Percentiles rank a stretch among this genome's conserved stretches.
Evolutionary conservation across 257 asterid species (phyloP).

Genomic region (Thymus quinquecostatus): DNA sequence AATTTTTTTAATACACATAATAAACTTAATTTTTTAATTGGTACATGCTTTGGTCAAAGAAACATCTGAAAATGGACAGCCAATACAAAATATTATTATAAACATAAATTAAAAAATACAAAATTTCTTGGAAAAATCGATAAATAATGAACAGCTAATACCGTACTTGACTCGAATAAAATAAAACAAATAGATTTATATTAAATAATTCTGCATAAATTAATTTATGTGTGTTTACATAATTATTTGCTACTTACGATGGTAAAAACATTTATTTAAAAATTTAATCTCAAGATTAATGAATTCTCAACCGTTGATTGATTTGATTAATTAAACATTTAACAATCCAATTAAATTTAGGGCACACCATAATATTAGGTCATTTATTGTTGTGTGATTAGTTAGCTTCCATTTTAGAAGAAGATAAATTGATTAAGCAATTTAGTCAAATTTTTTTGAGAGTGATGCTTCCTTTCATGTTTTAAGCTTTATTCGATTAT

Average conservation of each 20-base stretch:
- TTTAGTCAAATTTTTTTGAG: background rate
- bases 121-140: background rate
- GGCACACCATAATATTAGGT: slow-evolving; percentile 1
- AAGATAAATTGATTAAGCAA: background rate
- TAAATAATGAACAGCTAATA: background rate
- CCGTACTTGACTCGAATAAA: background rate
- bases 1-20: background rate
- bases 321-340: background rate
- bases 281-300: background rate
- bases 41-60: background rate
- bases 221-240: no score
- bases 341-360: background rate
- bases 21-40: background rate
- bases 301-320: background rate
- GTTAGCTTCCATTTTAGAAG: background rate
- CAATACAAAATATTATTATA: background rate
- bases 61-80: slow-evolving; percentile 15
- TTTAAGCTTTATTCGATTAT: no score
- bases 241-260: background rate
- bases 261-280: background rate
- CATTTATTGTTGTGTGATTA: background rate
- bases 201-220: background rate
- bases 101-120: background rate
- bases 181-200: background rate
- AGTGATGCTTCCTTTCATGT: no score